These are phyloP conservation scores for Boletus rufocinnamomeus DNA, from an alignment of 768 basidiomycete genomes.

Conservation along the genomic window DNA sequence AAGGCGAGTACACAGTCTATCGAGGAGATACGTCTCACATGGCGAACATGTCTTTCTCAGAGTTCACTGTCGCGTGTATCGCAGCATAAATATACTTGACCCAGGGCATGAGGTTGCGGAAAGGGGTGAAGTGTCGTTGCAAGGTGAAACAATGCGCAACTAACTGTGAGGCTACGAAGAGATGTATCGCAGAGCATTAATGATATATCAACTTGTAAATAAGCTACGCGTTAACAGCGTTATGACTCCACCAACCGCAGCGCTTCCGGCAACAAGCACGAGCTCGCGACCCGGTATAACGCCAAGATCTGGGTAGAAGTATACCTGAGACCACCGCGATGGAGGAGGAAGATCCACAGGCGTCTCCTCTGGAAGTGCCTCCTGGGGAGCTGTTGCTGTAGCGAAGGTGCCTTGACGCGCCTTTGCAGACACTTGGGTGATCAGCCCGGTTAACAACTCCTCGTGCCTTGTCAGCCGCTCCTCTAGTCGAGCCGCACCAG, in stretches of 20 bases:
- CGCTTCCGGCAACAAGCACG: conserved; percentile 32
- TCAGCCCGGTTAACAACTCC: conserved; percentile 33
- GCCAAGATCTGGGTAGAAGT: conserved; percentile 14
- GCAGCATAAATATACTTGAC: conserved; percentile 19
- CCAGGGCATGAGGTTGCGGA: conserved; percentile 1
- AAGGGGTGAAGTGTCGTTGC: conserved; percentile 6
- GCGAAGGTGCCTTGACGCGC: conserved; percentile 11
- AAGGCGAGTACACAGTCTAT: conserved; percentile 34
- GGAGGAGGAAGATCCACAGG: not conserved
- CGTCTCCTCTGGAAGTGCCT: conserved; percentile 6
- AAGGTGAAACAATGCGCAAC: not conserved
- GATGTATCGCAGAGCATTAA: conserved; percentile 3
- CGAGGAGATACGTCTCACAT: not conserved
- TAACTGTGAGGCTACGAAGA: not conserved
- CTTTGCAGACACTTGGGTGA: conserved; percentile 19
- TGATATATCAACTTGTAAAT: conserved; percentile 18
- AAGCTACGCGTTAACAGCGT: conserved; percentile 25
- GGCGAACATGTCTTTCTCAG: conserved; percentile 9
- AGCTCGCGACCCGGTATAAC: conserved; percentile 24
- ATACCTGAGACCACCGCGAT: conserved; percentile 15
- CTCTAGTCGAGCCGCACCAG: conserved; percentile 49
- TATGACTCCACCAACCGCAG: conserved; percentile 30
- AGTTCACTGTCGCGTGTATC: conserved; percentile 36
- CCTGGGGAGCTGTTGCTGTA: conserved; percentile 5
- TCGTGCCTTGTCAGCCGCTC: conserved; percentile 53